A percentile compares a stretch with the other conserved stretches of the same genome.
Conservation (phyloP, 2,329 filamentous ascomycete species). For the Phyllosticta paracitricarpa region DNA sequence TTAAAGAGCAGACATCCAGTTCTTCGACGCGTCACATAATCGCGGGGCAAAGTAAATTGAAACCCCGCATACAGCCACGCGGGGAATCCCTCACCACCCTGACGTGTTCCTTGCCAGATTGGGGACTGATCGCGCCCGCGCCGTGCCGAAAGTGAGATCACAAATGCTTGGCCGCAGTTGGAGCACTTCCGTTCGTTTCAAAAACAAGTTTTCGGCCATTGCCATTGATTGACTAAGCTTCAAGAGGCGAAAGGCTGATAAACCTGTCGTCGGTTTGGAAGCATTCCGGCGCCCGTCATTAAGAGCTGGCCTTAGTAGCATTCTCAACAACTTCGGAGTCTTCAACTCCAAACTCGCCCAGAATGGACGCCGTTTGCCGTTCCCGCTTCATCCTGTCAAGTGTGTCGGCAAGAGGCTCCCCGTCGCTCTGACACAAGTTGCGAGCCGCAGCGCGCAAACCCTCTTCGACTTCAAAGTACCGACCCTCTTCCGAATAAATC, state of each 20-base stretch:
- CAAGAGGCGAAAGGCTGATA: neutral
- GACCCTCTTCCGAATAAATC: slow-evolving; percentile 18
- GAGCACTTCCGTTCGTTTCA: neutral
- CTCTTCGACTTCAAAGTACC: slow-evolving; percentile 21
- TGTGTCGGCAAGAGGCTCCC: neutral
- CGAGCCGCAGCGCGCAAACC: slow-evolving; percentile 7
- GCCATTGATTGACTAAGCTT: neutral
- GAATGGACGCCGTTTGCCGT: neutral
- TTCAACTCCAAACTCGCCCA: neutral
- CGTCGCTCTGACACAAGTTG: neutral
- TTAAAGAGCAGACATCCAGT: neutral
- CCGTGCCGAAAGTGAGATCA: neutral
- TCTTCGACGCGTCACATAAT: neutral
- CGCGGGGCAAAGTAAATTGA: neutral
- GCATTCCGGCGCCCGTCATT: neutral
- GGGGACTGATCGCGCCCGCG: neutral
- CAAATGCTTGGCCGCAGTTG: neutral
- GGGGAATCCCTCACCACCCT: neutral
- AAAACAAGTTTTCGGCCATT: neutral
- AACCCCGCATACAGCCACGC: neutral
- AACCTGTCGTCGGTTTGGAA: neutral
- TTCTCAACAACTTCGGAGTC: neutral
- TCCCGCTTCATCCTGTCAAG: neutral
- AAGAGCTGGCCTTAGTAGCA: neutral
- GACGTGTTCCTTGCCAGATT: neutral